phyloP scores from a whole-genome alignment of 2,329 filamentous ascomycete genomes.

The Atkinsonella texensis region DNA sequence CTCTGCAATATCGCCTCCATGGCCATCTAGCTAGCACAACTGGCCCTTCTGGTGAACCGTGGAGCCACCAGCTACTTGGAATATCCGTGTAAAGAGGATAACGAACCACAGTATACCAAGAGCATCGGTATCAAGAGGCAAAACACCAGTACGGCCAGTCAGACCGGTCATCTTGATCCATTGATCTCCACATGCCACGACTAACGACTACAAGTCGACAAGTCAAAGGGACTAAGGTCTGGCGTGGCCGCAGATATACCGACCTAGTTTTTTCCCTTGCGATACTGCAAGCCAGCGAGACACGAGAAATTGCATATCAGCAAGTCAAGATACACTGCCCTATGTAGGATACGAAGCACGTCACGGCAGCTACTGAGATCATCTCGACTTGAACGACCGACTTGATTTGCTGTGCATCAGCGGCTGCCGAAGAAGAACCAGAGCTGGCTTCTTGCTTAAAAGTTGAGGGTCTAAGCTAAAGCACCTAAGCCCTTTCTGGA shows the following conservation, averaged over 20 bases:
- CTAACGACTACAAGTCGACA: neutral
- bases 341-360: neutral
- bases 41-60: conserved; percentile 2
- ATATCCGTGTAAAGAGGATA: neutral
- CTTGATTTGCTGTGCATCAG: conserved; percentile 19
- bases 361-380: neutral
- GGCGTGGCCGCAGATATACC: neutral
- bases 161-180: neutral
- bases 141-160: neutral
- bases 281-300: neutral
- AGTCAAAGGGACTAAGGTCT: neutral
- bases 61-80: neutral
- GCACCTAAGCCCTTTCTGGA: neutral
- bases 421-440: conserved; percentile 18
- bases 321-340: no score
- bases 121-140: neutral
- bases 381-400: neutral
- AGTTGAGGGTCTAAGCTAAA: neutral
- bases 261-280: neutral
- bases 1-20: neutral
- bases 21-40: neutral
- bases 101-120: neutral
- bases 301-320: no score
- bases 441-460: conserved; percentile 5
- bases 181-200: conserved; percentile 1